Percentiles rank a stretch among this genome's conserved stretches.
Conservation (phyloP, 768 basidiomycete species). For the Psilocybe azurescens region DNA sequence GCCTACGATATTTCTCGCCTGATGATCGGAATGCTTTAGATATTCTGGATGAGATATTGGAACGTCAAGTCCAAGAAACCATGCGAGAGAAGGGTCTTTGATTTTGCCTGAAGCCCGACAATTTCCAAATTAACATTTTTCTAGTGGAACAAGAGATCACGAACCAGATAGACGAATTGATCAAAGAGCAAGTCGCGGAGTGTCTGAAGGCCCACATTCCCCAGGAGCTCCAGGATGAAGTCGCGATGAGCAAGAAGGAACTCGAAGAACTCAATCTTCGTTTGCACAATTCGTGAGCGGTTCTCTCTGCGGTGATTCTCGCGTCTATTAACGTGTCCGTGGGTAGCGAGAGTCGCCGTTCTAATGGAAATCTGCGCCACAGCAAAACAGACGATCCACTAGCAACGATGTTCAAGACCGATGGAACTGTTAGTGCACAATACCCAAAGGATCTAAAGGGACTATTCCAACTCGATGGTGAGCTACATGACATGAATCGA, state of each 20-base stretch:
- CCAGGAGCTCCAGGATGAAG: slow-evolving; percentile 50
- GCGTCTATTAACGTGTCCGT: slow-evolving; percentile 1
- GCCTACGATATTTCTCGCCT: not conserved
- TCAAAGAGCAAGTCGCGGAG: slow-evolving; percentile 53
- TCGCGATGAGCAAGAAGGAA: slow-evolving; percentile 47
- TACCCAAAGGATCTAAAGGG: slow-evolving; percentile 59
- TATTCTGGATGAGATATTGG: slow-evolving; percentile 50
- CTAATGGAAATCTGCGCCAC: slow-evolving; percentile 52
- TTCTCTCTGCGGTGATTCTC: not conserved
- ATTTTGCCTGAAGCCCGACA: not conserved
- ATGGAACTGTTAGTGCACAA: slow-evolving; percentile 49
- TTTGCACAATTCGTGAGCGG: slow-evolving; percentile 64
- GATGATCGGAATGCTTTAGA: slow-evolving; percentile 31
- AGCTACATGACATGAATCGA: slow-evolving; percentile 20
- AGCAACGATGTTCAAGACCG: slow-evolving; percentile 50
- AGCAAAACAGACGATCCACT: slow-evolving; percentile 45
- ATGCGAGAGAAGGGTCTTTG: slow-evolving; percentile 49
- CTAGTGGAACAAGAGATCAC: slow-evolving; percentile 55
- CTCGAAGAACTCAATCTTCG: slow-evolving; percentile 50
- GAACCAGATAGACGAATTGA: slow-evolving; percentile 52
- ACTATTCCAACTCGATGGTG: slow-evolving; percentile 61
- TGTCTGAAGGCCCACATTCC: slow-evolving; percentile 54
- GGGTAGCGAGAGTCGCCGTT: slow-evolving; percentile 59
- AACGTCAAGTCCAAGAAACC: slow-evolving; percentile 47
- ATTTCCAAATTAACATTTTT: slow-evolving; percentile 7